Percentiles rank a stretch among this genome's conserved stretches.
Evolutionary conservation across 2,329 filamentous ascomycete species (phyloP).

Genomic region (Colletotrichum cuscutae): DNA sequence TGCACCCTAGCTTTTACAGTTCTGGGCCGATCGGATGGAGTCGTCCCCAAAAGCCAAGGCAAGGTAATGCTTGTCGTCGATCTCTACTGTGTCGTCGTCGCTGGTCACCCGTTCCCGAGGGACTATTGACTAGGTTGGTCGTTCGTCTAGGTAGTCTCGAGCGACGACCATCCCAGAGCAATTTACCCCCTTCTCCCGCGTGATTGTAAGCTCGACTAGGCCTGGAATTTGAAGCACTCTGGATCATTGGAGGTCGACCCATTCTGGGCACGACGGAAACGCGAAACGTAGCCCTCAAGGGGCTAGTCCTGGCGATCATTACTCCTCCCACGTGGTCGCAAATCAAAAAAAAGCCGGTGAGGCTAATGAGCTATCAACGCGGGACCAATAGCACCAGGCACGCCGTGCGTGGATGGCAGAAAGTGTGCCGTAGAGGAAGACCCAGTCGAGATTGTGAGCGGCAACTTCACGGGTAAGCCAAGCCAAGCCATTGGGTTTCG

Average conservation of each 20-base stretch:
- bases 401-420: background rate
- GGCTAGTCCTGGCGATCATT: background rate
- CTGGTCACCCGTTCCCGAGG: background rate
- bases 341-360: conserved; percentile 8
- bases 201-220: background rate
- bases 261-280: background rate
- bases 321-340: conserved; percentile 20
- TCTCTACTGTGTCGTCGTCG: conserved; percentile 16
- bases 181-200: background rate
- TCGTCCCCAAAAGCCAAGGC: background rate
- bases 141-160: background rate
- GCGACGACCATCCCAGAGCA: background rate
- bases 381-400: background rate
- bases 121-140: background rate
- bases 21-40: background rate
- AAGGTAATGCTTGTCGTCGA: conserved; percentile 34
- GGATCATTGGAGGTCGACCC: background rate
- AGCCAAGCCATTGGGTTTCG: conserved; percentile 7
- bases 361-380: conserved; percentile 3
- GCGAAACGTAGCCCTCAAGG: background rate
- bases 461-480: conserved; percentile 16
- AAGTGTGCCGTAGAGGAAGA: background rate
- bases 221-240: background rate
- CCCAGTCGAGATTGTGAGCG: conserved; percentile 21
- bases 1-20: conserved; percentile 21